A percentile compares a stretch with the other conserved stretches of the same genome.
Evolutionary conservation across 176 grass and related monocot genomes (phyloP).

Genomic region (Juncus effusus): DNA sequence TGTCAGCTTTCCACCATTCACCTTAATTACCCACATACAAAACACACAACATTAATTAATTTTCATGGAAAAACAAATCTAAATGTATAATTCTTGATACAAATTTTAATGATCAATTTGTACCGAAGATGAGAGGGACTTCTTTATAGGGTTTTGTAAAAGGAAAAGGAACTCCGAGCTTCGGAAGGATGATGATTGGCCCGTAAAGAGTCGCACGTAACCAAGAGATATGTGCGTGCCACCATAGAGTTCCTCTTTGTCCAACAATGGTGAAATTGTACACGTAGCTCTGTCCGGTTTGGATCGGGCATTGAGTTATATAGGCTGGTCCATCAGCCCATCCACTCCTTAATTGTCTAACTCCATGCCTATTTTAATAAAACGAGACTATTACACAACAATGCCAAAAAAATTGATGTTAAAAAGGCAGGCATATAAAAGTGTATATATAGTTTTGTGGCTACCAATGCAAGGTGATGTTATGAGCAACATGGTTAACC

Average conservation of each 20-base stretch:
- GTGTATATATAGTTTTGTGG: background rate
- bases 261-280: slow-evolving; percentile 81
- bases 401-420: no score
- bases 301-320: slow-evolving; percentile 77
- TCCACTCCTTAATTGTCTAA: slow-evolving; percentile 63
- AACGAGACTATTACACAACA: background rate
- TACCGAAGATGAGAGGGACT: slow-evolving; percentile 55
- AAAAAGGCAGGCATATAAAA: no score
- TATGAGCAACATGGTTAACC: slow-evolving; percentile 62
- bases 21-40: slow-evolving; percentile 18
- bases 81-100: no score
- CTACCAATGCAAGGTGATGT: slow-evolving; percentile 78
- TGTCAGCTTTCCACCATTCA: slow-evolving; percentile 82
- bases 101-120: background rate
- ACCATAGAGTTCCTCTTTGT: slow-evolving; percentile 85
- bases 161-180: slow-evolving; percentile 51
- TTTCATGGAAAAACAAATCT: no score
- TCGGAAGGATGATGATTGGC: slow-evolving; percentile 67
- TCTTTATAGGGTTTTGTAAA: slow-evolving; percentile 63
- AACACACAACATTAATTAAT: no score
- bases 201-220: slow-evolving; percentile 66
- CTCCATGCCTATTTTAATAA: slow-evolving; percentile 45
- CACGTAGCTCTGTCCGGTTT: slow-evolving; percentile 61
- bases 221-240: slow-evolving; percentile 87
- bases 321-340: slow-evolving; percentile 88